Evolutionary conservation across 2,329 filamentous ascomycete species (phyloP), one percentile per base, ranked within the genome.

Genomic region (Paecilomyces niveus): DNA sequence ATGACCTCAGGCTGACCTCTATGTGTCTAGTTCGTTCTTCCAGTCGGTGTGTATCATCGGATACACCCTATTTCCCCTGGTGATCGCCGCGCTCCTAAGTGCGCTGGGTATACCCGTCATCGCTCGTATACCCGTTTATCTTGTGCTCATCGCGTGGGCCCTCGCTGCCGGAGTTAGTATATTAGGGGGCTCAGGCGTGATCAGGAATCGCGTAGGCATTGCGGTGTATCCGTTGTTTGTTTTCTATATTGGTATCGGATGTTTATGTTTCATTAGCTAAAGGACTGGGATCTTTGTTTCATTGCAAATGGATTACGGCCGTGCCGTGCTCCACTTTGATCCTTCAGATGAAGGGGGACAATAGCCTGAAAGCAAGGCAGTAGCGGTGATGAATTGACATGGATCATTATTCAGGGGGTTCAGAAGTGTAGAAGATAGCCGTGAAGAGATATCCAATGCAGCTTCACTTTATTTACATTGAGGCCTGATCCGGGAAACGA

Each of bases 31-130:
- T 69, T 97, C 94, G 18, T 99, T 99, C 74, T 94, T 96, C 70
- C 94, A 99, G 76, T 96, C 92, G 59, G 85, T 99, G 65, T 97
- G 92, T 75, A 95, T 99, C 68, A 99, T 99, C 72, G 94, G 94
- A 53, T 99, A 99, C 76, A 99, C 94, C 1, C 85, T 99, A 58
- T 99, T 99, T 78, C 94, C 94, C 1, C 85, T 99, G 56, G 94
- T 97, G 67, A 89, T 99, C 65, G 95, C 95, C 7, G 87, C 93
- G 1, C 79, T 97, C 55, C 85, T 99, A 63, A 96, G 92, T 58
- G 93, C 93, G 0, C 71, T 99, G 32, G 82, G 85, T 55, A 82
- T 97, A 7, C 88, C 87, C 50, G 88, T 85, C 66, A 89, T 97
- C 63, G 85, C 89, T 5, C 84, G 94, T 58, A 90, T 97, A 71